Evolutionary conservation across 306 rosid genomes (phyloP).

Genomic region (Carpinus viminea): DNA sequence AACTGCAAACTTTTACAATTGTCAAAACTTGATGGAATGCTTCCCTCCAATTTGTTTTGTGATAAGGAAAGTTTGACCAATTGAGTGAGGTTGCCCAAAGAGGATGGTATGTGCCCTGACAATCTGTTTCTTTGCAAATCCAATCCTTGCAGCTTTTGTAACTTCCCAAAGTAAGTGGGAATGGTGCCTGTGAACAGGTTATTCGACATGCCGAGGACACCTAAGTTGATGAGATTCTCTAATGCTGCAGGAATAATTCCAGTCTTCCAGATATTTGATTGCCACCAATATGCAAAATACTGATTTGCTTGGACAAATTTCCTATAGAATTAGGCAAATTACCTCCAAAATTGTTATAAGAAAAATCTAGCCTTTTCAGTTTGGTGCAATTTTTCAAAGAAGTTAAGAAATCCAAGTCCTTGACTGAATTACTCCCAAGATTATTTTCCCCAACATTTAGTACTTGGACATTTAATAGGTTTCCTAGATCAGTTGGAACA

Average conservation of each 20-base stretch:
- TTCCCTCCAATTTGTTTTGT: conserved; percentile 35
- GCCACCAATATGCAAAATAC: background rate
- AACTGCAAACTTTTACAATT: conserved; percentile 8
- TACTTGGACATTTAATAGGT: background rate
- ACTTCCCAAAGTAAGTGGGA: conserved; percentile 33
- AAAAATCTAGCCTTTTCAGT: background rate
- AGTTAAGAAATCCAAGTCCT: conserved; percentile 36
- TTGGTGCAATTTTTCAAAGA: conserved; percentile 33
- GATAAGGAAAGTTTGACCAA: conserved; percentile 4
- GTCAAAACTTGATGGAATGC: conserved; percentile 30
- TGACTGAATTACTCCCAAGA: conserved; percentile 29
- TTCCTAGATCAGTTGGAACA: conserved; percentile 25
- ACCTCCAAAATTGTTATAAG: conserved; percentile 39
- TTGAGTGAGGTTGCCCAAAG: conserved; percentile 35
- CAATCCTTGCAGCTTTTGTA: conserved; percentile 13
- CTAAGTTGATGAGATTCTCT: conserved; percentile 25
- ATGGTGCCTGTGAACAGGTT: conserved; percentile 25
- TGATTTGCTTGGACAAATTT: conserved; percentile 18
- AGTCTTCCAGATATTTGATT: conserved; percentile 33
- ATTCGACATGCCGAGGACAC: background rate
- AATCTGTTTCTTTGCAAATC: conserved; percentile 8
- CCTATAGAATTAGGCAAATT: conserved; percentile 25
- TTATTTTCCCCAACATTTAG: background rate
- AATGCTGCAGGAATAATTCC: conserved; percentile 27
- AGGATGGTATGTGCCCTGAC: conserved; percentile 24